Base-by-base conservation (phyloP, 2,329 filamentous ascomycete genomes). In the Stachybotrys chartarum region DNA sequence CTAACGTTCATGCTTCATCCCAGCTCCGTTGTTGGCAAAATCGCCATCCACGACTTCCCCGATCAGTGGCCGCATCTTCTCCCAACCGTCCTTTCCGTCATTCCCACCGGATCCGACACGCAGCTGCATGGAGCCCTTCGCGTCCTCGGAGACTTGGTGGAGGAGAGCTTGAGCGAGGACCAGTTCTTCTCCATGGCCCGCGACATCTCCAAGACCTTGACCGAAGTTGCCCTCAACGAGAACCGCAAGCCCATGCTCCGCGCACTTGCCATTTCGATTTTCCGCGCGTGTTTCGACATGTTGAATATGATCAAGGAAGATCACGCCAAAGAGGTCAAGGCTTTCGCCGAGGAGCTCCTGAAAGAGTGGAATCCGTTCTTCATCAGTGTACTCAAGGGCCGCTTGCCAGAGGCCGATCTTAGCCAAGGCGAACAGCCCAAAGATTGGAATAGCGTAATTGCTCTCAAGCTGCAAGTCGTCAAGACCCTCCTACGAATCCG, bases 231-330 rank as follows among this genome's bases (percentile, higher is more conserved):
- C 14, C 79, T 89, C 55, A 89, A 89, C 68, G 83, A 88, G 57
- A 80, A 79, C 58, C 84, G 90, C 63, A 91, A 90, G 67, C 80
- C 88, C 10, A 84, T 84, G 57, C 78, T 96, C 56, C 84, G 94
- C 58, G 91, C 91, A 32, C 78, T 97, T 62, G 90, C 94, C 45
- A 87, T 97, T 47, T 90, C 88, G 46, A 90, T 97, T 56, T 96
- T 97, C 78, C 84, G 91, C 56, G 85, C 85, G 51, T 96, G 91
- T 72, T 96, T 99, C 70, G 91, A 97, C 68, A 90, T 94, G 55
- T 83, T 99, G 75, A 91, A 97, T 73, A 96, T 97, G 83, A 89
- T 97, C 61, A 88, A 96, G 78, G 92, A 96, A 62, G 90, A 96
- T 63, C 90, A 97, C 72, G 89, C 90, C 65, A 81, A 82, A 56